phyloP scores from a whole-genome alignment of 164 flowering plant genomes.

The Buxus sempervirens region DNA sequence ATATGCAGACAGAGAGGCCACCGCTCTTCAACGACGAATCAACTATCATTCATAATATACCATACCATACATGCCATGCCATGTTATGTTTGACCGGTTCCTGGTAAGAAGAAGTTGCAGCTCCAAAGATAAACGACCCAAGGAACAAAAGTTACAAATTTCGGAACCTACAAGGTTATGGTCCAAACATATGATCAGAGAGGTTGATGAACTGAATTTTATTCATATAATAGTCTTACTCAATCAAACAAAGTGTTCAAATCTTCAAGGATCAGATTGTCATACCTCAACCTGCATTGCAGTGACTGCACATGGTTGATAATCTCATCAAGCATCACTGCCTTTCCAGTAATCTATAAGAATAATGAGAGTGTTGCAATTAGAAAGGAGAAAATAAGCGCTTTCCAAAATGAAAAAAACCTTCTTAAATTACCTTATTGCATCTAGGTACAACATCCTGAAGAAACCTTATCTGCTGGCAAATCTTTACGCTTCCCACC shows the following conservation, averaged over 20 bases:
- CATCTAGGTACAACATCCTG: constrained; percentile 99
- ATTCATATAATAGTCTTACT: neutral
- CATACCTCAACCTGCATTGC: constrained; percentile 98
- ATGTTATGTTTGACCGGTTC: no score
- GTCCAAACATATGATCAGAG: neutral
- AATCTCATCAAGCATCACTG: constrained; percentile 97
- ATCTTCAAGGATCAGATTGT: neutral
- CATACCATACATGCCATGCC: no score
- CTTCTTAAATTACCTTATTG: constrained; percentile 57
- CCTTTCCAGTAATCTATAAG: constrained; percentile 85
- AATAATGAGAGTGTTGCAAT: neutral
- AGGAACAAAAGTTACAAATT: no score
- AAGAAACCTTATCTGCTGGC: constrained; percentile 92
- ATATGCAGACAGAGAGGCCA: no score
- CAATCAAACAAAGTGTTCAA: neutral
- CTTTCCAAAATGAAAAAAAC: neutral
- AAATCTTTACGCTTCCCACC: constrained; percentile 96
- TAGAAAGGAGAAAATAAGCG: neutral
- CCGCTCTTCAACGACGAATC: no score
- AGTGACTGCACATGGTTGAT: constrained; percentile 97
- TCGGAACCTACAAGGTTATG: neutral
- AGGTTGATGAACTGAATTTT: neutral
- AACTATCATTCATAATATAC: no score
- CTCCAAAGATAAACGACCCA: no score
- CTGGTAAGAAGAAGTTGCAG: no score